Percentiles rank a stretch among this genome's conserved stretches.
Conservation (phyloP, 2,329 filamentous ascomycete species). For the Penicillium aurantiogriseum region DNA sequence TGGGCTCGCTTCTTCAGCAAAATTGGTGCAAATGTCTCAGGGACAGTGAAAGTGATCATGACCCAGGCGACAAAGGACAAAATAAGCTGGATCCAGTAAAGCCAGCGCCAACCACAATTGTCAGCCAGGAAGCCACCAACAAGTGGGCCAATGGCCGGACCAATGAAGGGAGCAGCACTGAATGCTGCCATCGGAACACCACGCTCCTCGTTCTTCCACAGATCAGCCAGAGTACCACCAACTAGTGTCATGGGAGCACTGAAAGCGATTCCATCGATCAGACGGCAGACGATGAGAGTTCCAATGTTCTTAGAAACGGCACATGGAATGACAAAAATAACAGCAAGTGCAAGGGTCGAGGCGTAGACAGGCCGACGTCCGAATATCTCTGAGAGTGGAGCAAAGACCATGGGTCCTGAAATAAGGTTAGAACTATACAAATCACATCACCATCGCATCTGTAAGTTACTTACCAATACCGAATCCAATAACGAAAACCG, state of each 20-base stretch:
- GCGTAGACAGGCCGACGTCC: constrained; percentile 71
- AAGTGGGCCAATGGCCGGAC: constrained; percentile 73
- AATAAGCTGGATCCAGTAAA: constrained; percentile 86
- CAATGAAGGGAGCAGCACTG: constrained; percentile 77
- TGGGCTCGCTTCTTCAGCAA: constrained; percentile 69
- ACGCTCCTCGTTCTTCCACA: constrained; percentile 81
- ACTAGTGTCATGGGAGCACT: constrained; percentile 84
- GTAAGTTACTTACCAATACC: constrained; percentile 59
- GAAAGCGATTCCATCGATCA: constrained; percentile 80
- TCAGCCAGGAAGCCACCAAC: constrained; percentile 74
- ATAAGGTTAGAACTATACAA: constrained; percentile 11
- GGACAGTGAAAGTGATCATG: constrained; percentile 81
- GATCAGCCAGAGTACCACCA: constrained; percentile 75
- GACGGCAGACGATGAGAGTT: constrained; percentile 72
- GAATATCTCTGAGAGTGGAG: constrained; percentile 72
- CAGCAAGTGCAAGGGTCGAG: constrained; percentile 65
- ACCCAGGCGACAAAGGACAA: constrained; percentile 67
- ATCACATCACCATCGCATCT: neutral
- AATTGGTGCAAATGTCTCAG: constrained; percentile 82
- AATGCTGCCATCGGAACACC: constrained; percentile 87
- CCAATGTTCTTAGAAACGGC: constrained; percentile 73
- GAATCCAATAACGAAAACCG: constrained; percentile 78
- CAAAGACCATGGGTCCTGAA: constrained; percentile 71
- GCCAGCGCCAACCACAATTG: constrained; percentile 72
- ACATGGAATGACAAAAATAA: constrained; percentile 78